Base-by-base conservation (phyloP, 345 rosid species). In the Bruguiera gymnorhiza region DNA sequence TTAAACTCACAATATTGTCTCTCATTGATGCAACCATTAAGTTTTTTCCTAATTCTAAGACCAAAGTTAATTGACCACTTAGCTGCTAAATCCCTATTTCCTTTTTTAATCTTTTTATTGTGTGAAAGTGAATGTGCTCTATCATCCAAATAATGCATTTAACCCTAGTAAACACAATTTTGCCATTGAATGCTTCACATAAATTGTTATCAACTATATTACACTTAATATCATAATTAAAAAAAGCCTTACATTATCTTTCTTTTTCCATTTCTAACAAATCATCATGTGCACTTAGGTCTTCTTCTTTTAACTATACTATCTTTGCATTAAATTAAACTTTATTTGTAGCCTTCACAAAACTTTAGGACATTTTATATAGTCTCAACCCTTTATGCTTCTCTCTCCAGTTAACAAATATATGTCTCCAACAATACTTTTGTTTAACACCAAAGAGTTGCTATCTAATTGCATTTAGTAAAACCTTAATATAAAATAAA, bases 41-140 rank as follows among this genome's bases (percentile, higher is more conserved):
- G 29, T 1, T 27, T 32, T 34, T 34, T 34, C 37, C 31, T 30
- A 30, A 30, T 4, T 34, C 1, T 34, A 34, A 8, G 4, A 34
- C 37, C 8, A 34, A 30, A 30, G 31, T 30, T 3, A 30, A 4
- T 30, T 3, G 37, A 32, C 37, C 37, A 34, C 37, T 6, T 34
- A 6, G 6, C 4, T 6, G 8, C 8, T 34, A 34, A 34, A 6
- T 6, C 37, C 8, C 37, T 34, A 34, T 32, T 32, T 32, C 37
- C 5, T 30, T 34, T 34, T 34, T 34, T 6, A 51, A 3, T 15
- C 55, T 18, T 51, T 16, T 15, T 20, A 51, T 18, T 1, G 15
- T 4, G 2, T 0, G 15, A 7, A 19, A 0, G n/a, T 4, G 5
- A 51, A 18, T 8, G 0, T 8, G 24, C 8, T 52, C 24, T 2